Conservation (phyloP, 306 rosid genomes). For the Vigna radiata region DNA sequence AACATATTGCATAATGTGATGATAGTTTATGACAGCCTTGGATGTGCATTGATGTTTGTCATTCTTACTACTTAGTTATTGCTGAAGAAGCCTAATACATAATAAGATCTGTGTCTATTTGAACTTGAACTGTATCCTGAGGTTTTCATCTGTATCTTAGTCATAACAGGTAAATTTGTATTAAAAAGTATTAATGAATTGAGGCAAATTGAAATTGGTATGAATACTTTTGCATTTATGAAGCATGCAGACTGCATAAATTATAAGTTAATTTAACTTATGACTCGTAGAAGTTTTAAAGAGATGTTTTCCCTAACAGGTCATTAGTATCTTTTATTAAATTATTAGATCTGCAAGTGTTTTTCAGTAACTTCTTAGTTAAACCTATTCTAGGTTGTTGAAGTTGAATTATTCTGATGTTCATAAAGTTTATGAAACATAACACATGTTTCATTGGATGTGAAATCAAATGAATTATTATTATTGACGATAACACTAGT, state of each 20-base stretch:
- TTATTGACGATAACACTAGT: not conserved
- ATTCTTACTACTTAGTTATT: conserved; percentile 26
- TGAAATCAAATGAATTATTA: conserved; percentile 2
- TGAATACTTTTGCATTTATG: not conserved
- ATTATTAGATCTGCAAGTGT: conserved; percentile 3
- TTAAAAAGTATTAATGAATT: too few relatives aligned
- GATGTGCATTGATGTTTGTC: conserved; percentile 13
- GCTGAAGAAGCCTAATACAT: not conserved
- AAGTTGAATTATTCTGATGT: conserved; percentile 12
- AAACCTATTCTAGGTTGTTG: conserved; percentile 11
- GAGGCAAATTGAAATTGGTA: too few relatives aligned
- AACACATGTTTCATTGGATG: not conserved
- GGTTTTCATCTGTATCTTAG: too few relatives aligned
- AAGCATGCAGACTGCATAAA: not conserved
- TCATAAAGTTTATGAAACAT: not conserved
- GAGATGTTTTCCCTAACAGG: too few relatives aligned
- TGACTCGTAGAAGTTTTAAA: too few relatives aligned
- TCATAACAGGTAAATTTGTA: too few relatives aligned
- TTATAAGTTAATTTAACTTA: not conserved
- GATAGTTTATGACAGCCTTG: not conserved
- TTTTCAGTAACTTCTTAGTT: conserved; percentile 9
- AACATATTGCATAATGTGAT: not conserved
- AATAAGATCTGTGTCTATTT: not conserved
- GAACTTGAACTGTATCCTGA: too few relatives aligned
- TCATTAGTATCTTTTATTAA: not conserved